Conservation (phyloP, 495 filamentous ascomycete genomes). For the Lepraria neglecta region DNA sequence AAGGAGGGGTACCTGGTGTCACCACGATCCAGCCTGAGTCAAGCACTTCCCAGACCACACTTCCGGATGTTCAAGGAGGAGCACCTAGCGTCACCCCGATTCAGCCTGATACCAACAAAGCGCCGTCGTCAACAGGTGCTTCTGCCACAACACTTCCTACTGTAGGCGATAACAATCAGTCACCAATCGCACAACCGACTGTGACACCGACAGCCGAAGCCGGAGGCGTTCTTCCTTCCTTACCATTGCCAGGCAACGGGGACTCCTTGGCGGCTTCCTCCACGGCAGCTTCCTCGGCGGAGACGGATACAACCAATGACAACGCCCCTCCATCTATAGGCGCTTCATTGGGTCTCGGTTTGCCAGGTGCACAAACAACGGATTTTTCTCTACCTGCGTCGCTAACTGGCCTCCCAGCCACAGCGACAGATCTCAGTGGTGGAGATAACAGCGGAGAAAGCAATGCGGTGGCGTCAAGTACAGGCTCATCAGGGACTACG, state of each 20-base stretch:
- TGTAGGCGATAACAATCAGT: background rate
- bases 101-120: background rate
- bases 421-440: conserved; percentile 1
- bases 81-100: too few relatives aligned
- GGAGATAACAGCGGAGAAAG: background rate
- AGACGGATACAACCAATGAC: background rate
- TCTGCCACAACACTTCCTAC: background rate
- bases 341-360: background rate
- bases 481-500: background rate
- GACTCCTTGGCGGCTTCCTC: background rate
- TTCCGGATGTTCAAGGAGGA: background rate
- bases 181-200: background rate
- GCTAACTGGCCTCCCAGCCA: background rate
- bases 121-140: background rate
- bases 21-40: background rate
- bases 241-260: background rate
- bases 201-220: too few relatives aligned
- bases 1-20: too few relatives aligned
- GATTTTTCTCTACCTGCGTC: background rate
- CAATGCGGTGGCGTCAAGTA: background rate
- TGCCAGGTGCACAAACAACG: background rate
- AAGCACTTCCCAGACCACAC: background rate
- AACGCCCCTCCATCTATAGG: background rate
- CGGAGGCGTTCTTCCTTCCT: too few relatives aligned
- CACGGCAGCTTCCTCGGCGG: background rate